Evolutionary conservation across 2,329 filamentous ascomycete species (phyloP).

Genomic region (Aspergillus flavus): DNA sequence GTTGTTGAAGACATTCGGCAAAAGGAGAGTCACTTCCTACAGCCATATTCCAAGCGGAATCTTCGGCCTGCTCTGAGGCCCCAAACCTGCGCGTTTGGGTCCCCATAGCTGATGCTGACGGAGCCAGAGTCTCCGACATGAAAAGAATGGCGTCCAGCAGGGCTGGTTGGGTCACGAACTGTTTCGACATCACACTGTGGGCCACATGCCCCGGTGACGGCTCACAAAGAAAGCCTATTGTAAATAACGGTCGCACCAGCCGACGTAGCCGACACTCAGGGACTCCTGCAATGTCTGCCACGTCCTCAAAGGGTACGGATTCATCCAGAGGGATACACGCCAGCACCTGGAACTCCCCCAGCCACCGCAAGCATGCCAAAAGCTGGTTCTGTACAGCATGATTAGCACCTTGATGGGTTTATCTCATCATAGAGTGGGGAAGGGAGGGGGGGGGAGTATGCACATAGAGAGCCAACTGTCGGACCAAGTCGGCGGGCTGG

Average conservation of each 20-base stretch:
- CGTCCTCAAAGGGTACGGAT: slow-evolving; percentile 41
- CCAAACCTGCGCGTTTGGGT: no score
- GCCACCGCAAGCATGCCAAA: slow-evolving; percentile 47
- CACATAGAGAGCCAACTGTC: not conserved
- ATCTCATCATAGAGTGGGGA: no score
- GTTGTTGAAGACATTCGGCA: slow-evolving; percentile 9
- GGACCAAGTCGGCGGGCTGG: not conserved
- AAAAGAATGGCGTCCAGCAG: slow-evolving; percentile 46
- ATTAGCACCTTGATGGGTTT: not conserved
- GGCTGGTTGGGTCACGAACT: slow-evolving; percentile 38
- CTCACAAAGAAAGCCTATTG: slow-evolving; percentile 41
- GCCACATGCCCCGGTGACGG: slow-evolving; percentile 35
- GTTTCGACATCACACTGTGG: slow-evolving; percentile 43
- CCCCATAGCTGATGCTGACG: slow-evolving; percentile 40
- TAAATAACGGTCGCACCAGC: slow-evolving; percentile 38
- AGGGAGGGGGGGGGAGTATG: not conserved
- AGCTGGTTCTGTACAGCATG: slow-evolving; percentile 23
- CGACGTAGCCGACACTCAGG: slow-evolving; percentile 42
- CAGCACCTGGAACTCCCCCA: slow-evolving; percentile 49
- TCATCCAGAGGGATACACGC: slow-evolving; percentile 47
- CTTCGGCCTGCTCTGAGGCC: no score
- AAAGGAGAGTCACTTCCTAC: slow-evolving; percentile 10
- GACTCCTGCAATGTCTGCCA: slow-evolving; percentile 46
- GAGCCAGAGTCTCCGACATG: slow-evolving; percentile 38
- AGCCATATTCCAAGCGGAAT: slow-evolving; percentile 3